A percentile compares a stretch with the other conserved stretches of the same genome.
phyloP scores from a whole-genome alignment of 108 stramenopile species.

The Aureococcus anophagefferens region DNA sequence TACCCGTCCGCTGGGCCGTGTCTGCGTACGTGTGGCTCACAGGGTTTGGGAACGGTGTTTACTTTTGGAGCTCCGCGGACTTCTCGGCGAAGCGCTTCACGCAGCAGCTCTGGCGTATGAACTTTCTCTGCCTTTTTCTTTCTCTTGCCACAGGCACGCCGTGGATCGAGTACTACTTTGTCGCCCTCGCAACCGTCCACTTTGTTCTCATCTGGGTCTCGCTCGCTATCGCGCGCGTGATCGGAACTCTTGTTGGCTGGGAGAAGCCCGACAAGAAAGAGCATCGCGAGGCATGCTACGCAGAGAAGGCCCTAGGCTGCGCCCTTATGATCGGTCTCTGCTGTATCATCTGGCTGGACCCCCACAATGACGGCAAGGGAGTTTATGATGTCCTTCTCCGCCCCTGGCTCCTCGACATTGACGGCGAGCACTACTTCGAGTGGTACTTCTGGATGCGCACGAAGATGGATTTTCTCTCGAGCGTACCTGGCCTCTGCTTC shows the following conservation, averaged over 20 bases:
- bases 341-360: slow-evolving; percentile 31
- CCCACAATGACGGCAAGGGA: slow-evolving; percentile 38
- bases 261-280: not conserved
- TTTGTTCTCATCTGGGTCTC: slow-evolving; percentile 42
- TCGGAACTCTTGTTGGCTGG: not conserved
- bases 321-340: slow-evolving; percentile 18
- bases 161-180: slow-evolving; percentile 55
- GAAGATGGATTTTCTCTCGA: slow-evolving; percentile 45
- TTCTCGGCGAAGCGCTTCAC: slow-evolving; percentile 40
- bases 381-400: slow-evolving; percentile 25
- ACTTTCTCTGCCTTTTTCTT: slow-evolving; percentile 44
- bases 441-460: slow-evolving; percentile 46
- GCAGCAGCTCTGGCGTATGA: slow-evolving; percentile 58
- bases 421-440: slow-evolving; percentile 27
- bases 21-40: slow-evolving; percentile 58
- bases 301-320: slow-evolving; percentile 10
- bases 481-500: slow-evolving; percentile 28
- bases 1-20: slow-evolving; percentile 43
- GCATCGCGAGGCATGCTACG: slow-evolving; percentile 24
- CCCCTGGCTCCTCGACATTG: slow-evolving; percentile 21
- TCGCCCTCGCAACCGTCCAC: slow-evolving; percentile 51
- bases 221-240: slow-evolving; percentile 20
- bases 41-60: slow-evolving; percentile 49
- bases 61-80: slow-evolving; percentile 44
- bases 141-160: slow-evolving; percentile 39